A percentile compares a stretch with the other conserved stretches of the same genome.
phyloP scores from a whole-genome alignment of 768 basidiomycete species.

The Imleria badia region DNA sequence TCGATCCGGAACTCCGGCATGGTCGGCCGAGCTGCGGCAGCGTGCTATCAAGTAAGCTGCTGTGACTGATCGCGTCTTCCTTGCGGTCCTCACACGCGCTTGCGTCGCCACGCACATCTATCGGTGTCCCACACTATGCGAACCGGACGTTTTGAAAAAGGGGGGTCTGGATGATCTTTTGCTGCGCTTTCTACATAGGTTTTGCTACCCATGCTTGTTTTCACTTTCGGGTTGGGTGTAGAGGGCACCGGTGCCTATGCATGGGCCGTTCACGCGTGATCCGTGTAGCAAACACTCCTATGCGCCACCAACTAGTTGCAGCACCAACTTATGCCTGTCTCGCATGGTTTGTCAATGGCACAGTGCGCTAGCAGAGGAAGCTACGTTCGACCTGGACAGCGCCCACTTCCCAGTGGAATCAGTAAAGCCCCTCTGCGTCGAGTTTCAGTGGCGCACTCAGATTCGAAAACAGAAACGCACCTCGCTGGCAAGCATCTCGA shows the following conservation, averaged over 20 bases:
- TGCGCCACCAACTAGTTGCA: conserved; percentile 12
- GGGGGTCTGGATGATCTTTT: neutral
- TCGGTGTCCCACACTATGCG: neutral
- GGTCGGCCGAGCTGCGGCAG: conserved; percentile 16
- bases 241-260: neutral
- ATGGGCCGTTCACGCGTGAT: neutral
- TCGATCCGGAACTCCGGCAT: conserved; percentile 15
- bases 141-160: conserved; percentile 10
- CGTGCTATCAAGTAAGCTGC: neutral
- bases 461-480: no score
- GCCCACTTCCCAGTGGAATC: no score
- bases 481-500: no score
- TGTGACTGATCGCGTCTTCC: conserved; percentile 1
- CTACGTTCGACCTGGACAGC: no score
- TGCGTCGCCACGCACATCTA: neutral
- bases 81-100: conserved; percentile 5
- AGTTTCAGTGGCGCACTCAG: no score
- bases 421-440: no score
- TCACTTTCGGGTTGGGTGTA: neutral
- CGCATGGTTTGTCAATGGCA: neutral
- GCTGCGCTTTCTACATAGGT: neutral
- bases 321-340: neutral
- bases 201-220: neutral
- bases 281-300: conserved; percentile 6
- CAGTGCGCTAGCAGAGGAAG: no score